These are phyloP conservation scores for Imleria badia DNA, from an alignment of 768 basidiomycete genomes.

Conservation along the genomic window DNA sequence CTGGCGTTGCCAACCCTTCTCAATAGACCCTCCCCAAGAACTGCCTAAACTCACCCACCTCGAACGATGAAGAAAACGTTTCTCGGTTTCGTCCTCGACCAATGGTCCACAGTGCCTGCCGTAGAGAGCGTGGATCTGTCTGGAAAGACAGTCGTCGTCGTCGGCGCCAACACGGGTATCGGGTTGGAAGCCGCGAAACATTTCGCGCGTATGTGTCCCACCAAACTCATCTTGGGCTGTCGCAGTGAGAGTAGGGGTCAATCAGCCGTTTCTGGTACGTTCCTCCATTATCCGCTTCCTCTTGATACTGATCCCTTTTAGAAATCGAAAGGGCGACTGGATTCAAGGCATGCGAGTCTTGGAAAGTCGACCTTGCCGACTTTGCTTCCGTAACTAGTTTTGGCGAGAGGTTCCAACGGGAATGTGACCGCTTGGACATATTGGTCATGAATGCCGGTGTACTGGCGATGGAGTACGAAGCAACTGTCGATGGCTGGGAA, in stretches of 20 bases:
- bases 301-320: background rate
- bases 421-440: slow-evolving; percentile 23
- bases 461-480: slow-evolving; percentile 3
- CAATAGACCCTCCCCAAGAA: too few species aligned
- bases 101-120: slow-evolving; percentile 18
- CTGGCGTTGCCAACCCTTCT: too few species aligned
- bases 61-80: slow-evolving; percentile 10
- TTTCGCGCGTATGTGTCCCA: slow-evolving; percentile 31
- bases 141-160: slow-evolving; percentile 32
- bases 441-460: slow-evolving; percentile 46
- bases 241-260: slow-evolving; percentile 27
- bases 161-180: slow-evolving; percentile 35
- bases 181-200: slow-evolving; percentile 34
- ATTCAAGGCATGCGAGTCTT: slow-evolving; percentile 22
- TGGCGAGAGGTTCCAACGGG: slow-evolving; percentile 2
- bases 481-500: slow-evolving; percentile 49
- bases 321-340: slow-evolving; percentile 27
- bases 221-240: slow-evolving; percentile 29
- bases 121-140: slow-evolving; percentile 23
- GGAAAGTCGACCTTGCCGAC: slow-evolving; percentile 13
- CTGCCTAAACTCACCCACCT: too few species aligned
- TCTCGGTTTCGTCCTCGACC: slow-evolving; percentile 7
- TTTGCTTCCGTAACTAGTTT: slow-evolving; percentile 17
- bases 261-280: slow-evolving; percentile 22
- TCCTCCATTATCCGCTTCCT: background rate